These are phyloP conservation scores for Arachis monticola DNA, from an alignment of 331 rosid genomes.

Conservation along the genomic window DNA sequence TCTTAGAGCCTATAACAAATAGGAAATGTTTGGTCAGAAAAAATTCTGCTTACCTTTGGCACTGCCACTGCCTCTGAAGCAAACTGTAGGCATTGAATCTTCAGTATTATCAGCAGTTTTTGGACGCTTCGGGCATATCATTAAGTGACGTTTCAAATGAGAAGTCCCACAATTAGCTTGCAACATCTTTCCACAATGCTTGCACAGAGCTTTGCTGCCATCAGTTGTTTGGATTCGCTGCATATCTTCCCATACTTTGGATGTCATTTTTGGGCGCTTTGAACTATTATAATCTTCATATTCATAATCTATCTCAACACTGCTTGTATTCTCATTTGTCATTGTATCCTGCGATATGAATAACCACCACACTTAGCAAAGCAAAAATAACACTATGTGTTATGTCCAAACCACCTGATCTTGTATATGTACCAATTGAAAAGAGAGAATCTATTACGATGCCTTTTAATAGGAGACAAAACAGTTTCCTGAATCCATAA, in stretches of 20 bases:
- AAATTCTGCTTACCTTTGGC: conserved; percentile 35
- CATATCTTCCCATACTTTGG: conserved; percentile 65
- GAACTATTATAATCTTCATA: conserved; percentile 47
- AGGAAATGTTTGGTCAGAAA: neutral
- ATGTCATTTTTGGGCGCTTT: conserved; percentile 52
- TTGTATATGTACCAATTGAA: neutral
- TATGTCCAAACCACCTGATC: conserved; percentile 1
- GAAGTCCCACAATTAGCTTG: conserved; percentile 65
- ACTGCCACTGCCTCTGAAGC: conserved; percentile 20
- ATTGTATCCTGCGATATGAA: conserved; percentile 45
- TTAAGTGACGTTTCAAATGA: conserved; percentile 58
- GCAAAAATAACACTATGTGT: neutral
- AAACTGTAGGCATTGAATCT: conserved; percentile 37
- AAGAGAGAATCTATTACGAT: conserved; percentile 7
- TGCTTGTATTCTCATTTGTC: conserved; percentile 41
- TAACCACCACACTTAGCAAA: conserved; percentile 35
- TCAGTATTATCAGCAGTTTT: conserved; percentile 41
- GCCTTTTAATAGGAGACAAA: conserved; percentile 8
- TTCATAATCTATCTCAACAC: conserved; percentile 42
- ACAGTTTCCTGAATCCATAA: conserved; percentile 15
- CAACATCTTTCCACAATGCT: conserved; percentile 51
- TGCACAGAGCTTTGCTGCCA: conserved; percentile 56
- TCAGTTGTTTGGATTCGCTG: conserved; percentile 49
- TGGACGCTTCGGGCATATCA: conserved; percentile 53
- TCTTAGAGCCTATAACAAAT: neutral